Conservation (phyloP, 768 basidiomycete genomes). For the Tricholoma matsutake region DNA sequence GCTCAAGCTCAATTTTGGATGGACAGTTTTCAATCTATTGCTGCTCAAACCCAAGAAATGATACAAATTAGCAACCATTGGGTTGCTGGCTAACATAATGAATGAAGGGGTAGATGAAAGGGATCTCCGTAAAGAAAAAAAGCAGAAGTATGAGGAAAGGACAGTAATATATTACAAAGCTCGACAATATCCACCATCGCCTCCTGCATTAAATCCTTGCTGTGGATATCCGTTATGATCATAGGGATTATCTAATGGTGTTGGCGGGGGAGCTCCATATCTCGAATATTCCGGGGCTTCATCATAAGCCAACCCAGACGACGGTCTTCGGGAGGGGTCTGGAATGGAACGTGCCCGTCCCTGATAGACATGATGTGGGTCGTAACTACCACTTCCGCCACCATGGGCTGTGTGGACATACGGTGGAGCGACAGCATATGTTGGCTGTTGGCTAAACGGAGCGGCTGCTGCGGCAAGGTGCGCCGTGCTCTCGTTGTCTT, state of each 20-base stretch:
- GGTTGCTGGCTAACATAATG: slow-evolving; percentile 1
- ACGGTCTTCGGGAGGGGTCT: slow-evolving; percentile 21
- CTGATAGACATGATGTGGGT: slow-evolving; percentile 56
- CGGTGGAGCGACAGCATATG: slow-evolving; percentile 12
- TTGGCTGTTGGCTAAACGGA: slow-evolving; percentile 47
- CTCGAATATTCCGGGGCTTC: slow-evolving; percentile 17
- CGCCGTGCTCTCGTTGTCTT: slow-evolving; percentile 64
- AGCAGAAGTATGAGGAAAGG: slow-evolving; percentile 13
- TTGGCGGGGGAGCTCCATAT: neutral
- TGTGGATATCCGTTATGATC: slow-evolving; percentile 19
- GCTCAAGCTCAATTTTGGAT: neutral
- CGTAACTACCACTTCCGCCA: slow-evolving; percentile 33
- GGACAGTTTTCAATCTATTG: neutral
- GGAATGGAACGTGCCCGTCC: slow-evolving; percentile 39
- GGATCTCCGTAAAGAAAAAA: slow-evolving; percentile 2
- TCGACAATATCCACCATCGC: slow-evolving; percentile 26
- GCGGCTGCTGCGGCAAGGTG: slow-evolving; percentile 60
- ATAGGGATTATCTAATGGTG: slow-evolving; percentile 14
- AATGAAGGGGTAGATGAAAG: slow-evolving; percentile 3
- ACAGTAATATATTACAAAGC: slow-evolving; percentile 27
- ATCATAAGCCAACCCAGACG: slow-evolving; percentile 28
- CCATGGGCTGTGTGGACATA: slow-evolving; percentile 14
- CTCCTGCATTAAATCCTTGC: slow-evolving; percentile 31
- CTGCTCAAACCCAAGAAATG: slow-evolving; percentile 15
- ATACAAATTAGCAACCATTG: slow-evolving; percentile 13